These are phyloP conservation scores for Apophysomyces elegans DNA, from an alignment of 371 early-diverging fungal genomes.

Conservation along the genomic window DNA sequence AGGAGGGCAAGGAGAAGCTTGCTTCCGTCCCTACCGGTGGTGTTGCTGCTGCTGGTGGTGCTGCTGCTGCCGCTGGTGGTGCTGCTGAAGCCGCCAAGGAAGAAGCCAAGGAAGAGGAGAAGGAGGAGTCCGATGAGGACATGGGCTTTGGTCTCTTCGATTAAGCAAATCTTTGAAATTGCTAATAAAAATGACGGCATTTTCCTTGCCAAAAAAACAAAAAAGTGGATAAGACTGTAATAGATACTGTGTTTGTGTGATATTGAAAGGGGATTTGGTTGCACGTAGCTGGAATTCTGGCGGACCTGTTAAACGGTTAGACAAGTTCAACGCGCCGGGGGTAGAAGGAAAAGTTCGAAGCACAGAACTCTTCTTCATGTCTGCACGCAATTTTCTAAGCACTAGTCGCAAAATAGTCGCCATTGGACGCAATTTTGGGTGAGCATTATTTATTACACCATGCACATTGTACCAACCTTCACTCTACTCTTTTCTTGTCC, in stretches of 20 bases:
- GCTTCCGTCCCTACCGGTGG: constrained; percentile 89
- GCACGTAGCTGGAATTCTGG: neutral
- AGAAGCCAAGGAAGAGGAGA: constrained; percentile 58
- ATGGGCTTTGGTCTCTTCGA: constrained; percentile 12
- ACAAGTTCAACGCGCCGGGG: too few relatives aligned
- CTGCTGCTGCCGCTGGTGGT: constrained; percentile 54
- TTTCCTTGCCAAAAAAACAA: neutral
- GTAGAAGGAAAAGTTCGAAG: too few relatives aligned
- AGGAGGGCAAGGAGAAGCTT: constrained; percentile 89
- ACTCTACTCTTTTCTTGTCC: neutral
- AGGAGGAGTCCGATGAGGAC: constrained; percentile 86
- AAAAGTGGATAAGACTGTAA: too few relatives aligned
- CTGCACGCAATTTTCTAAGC: constrained; percentile 57
- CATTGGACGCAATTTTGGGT: constrained; percentile 87
- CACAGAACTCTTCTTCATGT: constrained; percentile 29
- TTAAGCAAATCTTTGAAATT: neutral
- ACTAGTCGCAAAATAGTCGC: constrained; percentile 91
- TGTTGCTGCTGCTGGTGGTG: constrained; percentile 70
- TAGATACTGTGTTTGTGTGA: too few relatives aligned
- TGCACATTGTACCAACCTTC: neutral
- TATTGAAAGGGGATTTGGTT: too few relatives aligned
- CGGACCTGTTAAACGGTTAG: too few relatives aligned
- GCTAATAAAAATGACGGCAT: neutral
- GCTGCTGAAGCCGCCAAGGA: constrained; percentile 60
- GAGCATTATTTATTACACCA: neutral